Conservation (phyloP, 495 filamentous ascomycete genomes). For the Podospora conica region DNA sequence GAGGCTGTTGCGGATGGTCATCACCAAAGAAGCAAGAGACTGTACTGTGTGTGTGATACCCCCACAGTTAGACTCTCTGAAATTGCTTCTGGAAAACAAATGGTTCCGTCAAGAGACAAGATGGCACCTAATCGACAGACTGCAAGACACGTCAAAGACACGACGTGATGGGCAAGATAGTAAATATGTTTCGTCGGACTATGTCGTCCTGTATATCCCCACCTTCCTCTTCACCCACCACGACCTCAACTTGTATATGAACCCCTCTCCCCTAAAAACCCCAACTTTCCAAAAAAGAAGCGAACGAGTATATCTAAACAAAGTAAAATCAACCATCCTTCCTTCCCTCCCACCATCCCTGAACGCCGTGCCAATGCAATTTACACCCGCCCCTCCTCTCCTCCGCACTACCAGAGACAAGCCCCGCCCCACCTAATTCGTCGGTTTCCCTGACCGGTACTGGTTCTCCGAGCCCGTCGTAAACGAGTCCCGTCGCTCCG, state of each 20-base stretch:
- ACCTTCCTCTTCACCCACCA: background rate
- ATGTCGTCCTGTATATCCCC: background rate
- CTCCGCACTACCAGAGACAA: background rate
- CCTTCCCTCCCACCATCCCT: background rate
- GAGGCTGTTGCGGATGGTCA: background rate
- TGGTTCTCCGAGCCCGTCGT: conserved; percentile 7
- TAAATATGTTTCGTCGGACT: background rate
- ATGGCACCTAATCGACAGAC: background rate
- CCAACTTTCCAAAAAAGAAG: background rate
- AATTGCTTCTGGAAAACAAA: too few relatives aligned
- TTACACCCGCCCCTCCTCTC: background rate
- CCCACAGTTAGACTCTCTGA: too few relatives aligned
- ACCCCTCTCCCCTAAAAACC: background rate
- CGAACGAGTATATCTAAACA: background rate
- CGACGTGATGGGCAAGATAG: background rate
- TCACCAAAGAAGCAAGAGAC: too few relatives aligned
- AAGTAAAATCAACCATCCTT: background rate
- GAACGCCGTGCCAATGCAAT: conserved; percentile 8
- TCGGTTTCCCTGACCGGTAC: background rate
- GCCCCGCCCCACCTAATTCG: background rate
- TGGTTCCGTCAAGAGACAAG: background rate
- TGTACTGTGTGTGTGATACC: too few relatives aligned
- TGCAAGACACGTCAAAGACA: background rate
- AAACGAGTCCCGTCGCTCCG: conserved; percentile 2
- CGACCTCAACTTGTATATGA: background rate